phyloP scores from a whole-genome alignment of 2,329 filamentous ascomycete species.

The Xylaria sp. region DNA sequence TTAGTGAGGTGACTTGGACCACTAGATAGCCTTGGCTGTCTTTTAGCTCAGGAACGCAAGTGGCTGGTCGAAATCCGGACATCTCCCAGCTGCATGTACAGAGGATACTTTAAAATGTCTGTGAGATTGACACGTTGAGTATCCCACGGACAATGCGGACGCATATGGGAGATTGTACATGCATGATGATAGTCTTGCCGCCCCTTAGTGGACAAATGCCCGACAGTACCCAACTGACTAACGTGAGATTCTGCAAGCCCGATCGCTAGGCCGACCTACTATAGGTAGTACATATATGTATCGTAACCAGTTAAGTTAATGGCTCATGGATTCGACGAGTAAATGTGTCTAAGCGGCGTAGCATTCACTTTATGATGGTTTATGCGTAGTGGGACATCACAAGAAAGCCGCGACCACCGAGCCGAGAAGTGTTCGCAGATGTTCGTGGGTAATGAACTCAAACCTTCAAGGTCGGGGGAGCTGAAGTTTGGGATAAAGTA shows the following conservation, averaged over 20 bases:
- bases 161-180: slow-evolving; percentile 37
- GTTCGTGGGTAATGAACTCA: background rate
- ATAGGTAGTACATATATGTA: background rate
- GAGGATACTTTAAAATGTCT: slow-evolving; percentile 37
- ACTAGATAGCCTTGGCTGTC: slow-evolving; percentile 19
- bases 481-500: slow-evolving; percentile 11
- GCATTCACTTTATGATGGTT: slow-evolving; percentile 9
- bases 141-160: slow-evolving; percentile 36
- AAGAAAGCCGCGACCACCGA: background rate
- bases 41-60: slow-evolving; percentile 26
- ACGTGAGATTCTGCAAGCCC: slow-evolving; percentile 8
- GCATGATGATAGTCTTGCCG: slow-evolving; percentile 41
- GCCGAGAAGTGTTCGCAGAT: slow-evolving; percentile 10
- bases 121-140: slow-evolving; percentile 50
- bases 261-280: slow-evolving; percentile 4
- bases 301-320: slow-evolving; percentile 4
- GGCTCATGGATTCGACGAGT: slow-evolving; percentile 8
- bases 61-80: slow-evolving; percentile 28
- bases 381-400: slow-evolving; percentile 8
- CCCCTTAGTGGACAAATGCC: slow-evolving; percentile 40
- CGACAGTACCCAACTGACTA: slow-evolving; percentile 18
- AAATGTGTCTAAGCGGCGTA: slow-evolving; percentile 3
- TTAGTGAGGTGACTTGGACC: slow-evolving; percentile 24
- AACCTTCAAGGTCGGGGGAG: slow-evolving; percentile 1
- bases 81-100: slow-evolving; percentile 33